Evolutionary conservation across 257 asterid species (phyloP), one percentile per base, ranked within the genome.

Genomic region (Fraxinus quadrangulata): DNA sequence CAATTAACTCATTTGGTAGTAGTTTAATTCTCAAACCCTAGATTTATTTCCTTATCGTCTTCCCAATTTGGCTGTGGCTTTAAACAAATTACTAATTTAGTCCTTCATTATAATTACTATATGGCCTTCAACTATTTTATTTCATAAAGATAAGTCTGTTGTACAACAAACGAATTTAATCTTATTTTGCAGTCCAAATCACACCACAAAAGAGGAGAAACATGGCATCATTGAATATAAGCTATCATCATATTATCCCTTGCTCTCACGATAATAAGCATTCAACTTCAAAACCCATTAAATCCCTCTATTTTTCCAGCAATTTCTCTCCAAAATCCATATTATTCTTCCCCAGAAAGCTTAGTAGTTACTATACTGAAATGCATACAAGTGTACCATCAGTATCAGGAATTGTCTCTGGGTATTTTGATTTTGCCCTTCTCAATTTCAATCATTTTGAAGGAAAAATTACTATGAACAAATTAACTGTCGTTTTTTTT

Each of bases 391-490:
- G 8, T 76, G 66, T 67, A 45, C 81, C 61, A 14, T 72, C 83
- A 68, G 76, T 73, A 34, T 75, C 81, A 69, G 79, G 86, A 77
- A 83, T 80, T 79, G 80, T 87, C 82, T 74, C 90, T 75, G 67
- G 91, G 96, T 90, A 81, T 71, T 26, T 78, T 66, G 26, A n/a
- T 45, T 70, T 74, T 51, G 30, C 16, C 19, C 59, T 51, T 19
- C n/a, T 54, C 34, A 59, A 6, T 59, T 63, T 63, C 69, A 23
- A 23, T 42, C 28, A 9, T 59, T n/a, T 59, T 54, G 65, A 37
- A 61, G 42, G 17, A 10, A 12, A 75, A 23, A 24, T 4, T 8
- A 23, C 13, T 12, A 23, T 56, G 69, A 3, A 63, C 34, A 63
- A 2, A 24, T 63, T 23, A 23, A 23, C 13, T 63, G 21, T 63